Evolutionary conservation across 139 green algal species (phyloP).

Genomic region (Micractinium conductrix): DNA sequence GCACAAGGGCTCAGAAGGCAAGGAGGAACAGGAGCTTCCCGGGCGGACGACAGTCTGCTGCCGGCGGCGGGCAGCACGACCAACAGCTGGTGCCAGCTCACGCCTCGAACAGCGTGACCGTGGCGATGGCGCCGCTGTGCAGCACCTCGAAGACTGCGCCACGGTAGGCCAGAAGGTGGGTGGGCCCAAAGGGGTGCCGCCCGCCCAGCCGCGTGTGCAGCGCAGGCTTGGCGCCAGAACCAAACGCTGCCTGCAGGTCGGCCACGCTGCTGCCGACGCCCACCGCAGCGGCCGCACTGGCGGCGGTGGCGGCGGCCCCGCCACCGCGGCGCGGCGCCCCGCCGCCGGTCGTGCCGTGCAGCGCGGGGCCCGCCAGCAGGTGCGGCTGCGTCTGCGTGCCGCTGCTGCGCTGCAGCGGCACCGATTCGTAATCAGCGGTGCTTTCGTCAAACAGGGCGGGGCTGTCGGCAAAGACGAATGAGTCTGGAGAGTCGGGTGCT

Average conservation of each 20-base stretch:
- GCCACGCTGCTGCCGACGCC: slow-evolving; percentile 30
- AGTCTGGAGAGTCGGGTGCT: background rate
- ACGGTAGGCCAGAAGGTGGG: slow-evolving; percentile 61
- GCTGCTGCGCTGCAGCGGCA: slow-evolving; percentile 37
- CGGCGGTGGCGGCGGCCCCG: background rate
- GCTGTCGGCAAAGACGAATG: slow-evolving; percentile 2
- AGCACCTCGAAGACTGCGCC: slow-evolving; percentile 64
- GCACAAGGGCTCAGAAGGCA: background rate
- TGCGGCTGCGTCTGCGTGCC: slow-evolving; percentile 29
- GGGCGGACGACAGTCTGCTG: background rate
- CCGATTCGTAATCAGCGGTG: slow-evolving; percentile 25
- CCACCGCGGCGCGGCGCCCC: background rate
- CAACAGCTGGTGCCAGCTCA: background rate
- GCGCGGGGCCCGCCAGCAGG: slow-evolving; percentile 1
- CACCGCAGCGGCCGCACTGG: background rate
- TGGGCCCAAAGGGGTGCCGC: slow-evolving; percentile 58
- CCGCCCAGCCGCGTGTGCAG: slow-evolving; percentile 55
- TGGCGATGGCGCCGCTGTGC: slow-evolving; percentile 47
- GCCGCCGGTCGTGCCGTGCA: background rate
- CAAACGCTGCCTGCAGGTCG: slow-evolving; percentile 47
- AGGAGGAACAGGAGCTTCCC: background rate
- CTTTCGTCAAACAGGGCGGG: slow-evolving; percentile 2
- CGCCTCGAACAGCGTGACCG: slow-evolving; percentile 53
- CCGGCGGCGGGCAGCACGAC: background rate
- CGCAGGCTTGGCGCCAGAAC: slow-evolving; percentile 39